These are phyloP conservation scores for Colletotrichum lindemuthianum DNA, from an alignment of 2,329 filamentous ascomycete genomes.

Conservation along the genomic window DNA sequence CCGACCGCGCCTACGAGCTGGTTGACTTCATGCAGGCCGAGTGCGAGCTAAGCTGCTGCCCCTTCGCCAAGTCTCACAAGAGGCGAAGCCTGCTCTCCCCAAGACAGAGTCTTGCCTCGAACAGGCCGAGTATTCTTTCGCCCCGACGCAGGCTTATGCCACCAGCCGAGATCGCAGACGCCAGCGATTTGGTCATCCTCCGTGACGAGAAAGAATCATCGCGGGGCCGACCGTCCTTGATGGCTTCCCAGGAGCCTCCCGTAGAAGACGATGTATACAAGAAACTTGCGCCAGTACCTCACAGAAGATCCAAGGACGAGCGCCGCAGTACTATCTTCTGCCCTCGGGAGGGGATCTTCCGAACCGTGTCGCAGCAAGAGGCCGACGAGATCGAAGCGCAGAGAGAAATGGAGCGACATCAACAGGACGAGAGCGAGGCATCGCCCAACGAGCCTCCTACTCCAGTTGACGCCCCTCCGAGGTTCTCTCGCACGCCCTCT, in stretches of 20 bases:
- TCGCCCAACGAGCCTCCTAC: constrained; percentile 45
- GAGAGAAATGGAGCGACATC: constrained; percentile 39
- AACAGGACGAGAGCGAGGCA: constrained; percentile 30
- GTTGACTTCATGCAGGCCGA: constrained; percentile 82
- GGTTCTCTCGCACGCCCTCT: constrained; percentile 68
- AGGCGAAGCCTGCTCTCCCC: constrained; percentile 45
- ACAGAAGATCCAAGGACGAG: constrained; percentile 47
- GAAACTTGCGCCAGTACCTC: constrained; percentile 30
- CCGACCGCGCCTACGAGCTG: constrained; percentile 76
- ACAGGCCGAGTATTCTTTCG: constrained; percentile 45
- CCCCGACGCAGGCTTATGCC: constrained; percentile 49
- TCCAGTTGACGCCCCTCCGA: constrained; percentile 45
- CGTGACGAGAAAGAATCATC: constrained; percentile 39
- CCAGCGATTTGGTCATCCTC: constrained; percentile 55
- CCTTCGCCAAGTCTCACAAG: constrained; percentile 58
- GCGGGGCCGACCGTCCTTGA: constrained; percentile 34
- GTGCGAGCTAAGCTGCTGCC: constrained; percentile 74
- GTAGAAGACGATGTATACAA: constrained; percentile 35
- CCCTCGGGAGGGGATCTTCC: constrained; percentile 71
- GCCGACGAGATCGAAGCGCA: constrained; percentile 54
- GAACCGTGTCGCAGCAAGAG: constrained; percentile 66
- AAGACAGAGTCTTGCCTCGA: constrained; percentile 49
- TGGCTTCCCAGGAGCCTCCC: constrained; percentile 44
- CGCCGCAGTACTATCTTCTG: constrained; percentile 67
- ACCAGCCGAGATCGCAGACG: constrained; percentile 50